Percentiles rank a stretch among this genome's conserved stretches.
These are phyloP conservation scores for Bjerkandera adusta DNA, from an alignment of 1,284 basidiomycete genomes.

Conservation along the genomic window DNA sequence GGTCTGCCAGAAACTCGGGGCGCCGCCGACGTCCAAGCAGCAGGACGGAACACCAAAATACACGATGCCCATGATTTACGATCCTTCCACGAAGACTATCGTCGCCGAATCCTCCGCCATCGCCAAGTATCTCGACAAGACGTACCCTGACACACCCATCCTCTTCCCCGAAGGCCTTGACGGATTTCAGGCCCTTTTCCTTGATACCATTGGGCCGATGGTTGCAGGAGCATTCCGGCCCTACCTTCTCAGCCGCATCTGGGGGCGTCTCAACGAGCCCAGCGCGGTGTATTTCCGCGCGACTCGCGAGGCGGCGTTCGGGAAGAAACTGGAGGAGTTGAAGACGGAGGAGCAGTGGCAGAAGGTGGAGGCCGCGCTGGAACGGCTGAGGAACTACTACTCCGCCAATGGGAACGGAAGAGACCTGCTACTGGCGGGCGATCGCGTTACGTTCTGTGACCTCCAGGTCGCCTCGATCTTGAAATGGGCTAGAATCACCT, in stretches of 20 bases:
- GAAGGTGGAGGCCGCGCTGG: slow-evolving; percentile 30
- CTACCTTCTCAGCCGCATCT: slow-evolving; percentile 23
- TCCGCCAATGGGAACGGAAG: slow-evolving; percentile 28
- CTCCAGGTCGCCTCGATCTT: slow-evolving; percentile 30
- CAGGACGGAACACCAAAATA: slow-evolving; percentile 26
- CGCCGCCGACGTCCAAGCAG: slow-evolving; percentile 19
- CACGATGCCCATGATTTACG: slow-evolving; percentile 34
- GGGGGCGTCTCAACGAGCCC: slow-evolving; percentile 27
- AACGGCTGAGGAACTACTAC: slow-evolving; percentile 30
- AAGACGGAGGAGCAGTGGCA: slow-evolving; percentile 31
- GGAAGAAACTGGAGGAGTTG: slow-evolving; percentile 35
- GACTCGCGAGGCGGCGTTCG: slow-evolving; percentile 34
- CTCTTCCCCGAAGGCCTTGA: slow-evolving; percentile 24
- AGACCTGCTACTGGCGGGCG: slow-evolving; percentile 25
- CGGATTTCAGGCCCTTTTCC: slow-evolving; percentile 34
- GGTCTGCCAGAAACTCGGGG: slow-evolving; percentile 28
- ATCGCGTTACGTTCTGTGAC: slow-evolving; percentile 35
- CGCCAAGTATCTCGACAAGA: slow-evolving; percentile 33
- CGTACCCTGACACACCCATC: slow-evolving; percentile 27
- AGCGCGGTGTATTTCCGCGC: slow-evolving; percentile 37
- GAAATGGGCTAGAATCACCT: slow-evolving; percentile 29
- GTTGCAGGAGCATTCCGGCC: slow-evolving; percentile 6
- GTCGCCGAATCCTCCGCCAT: slow-evolving; percentile 33
- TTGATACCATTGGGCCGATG: slow-evolving; percentile 15
- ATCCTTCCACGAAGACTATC: slow-evolving; percentile 23